Conservation (phyloP, 257 asterid species). For the Lithospermum erythrorhizon region DNA sequence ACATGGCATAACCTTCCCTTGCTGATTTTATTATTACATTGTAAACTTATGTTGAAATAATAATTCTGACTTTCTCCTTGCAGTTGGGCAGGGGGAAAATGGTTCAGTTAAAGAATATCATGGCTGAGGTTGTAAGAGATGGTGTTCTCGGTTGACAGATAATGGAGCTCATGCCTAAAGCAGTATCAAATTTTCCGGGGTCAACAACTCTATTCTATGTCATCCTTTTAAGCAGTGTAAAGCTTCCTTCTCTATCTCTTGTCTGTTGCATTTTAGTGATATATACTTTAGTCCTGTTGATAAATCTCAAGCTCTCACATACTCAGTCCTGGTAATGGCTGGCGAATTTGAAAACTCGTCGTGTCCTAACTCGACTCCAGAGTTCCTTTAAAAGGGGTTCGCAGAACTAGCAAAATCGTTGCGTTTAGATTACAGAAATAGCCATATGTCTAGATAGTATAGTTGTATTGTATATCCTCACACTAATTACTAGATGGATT, state of each 20-base stretch:
- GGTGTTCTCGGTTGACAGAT: conserved; percentile 33
- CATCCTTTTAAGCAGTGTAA: background rate
- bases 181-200: background rate
- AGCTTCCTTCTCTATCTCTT: background rate
- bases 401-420: background rate
- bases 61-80: conserved; percentile 13
- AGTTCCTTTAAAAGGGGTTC: background rate
- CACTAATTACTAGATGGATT: too few relatives aligned
- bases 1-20: background rate
- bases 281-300: background rate
- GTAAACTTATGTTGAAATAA: too few relatives aligned
- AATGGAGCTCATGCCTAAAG: background rate
- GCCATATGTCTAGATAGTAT: too few relatives aligned
- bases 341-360: background rate
- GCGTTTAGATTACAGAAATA: background rate
- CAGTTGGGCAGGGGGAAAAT: conserved; percentile 69
- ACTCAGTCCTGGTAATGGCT: background rate
- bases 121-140: conserved; percentile 48
- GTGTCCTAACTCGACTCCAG: background rate
- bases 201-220: background rate
- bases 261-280: background rate
- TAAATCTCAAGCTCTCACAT: too few relatives aligned
- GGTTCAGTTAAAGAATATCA: conserved; percentile 57
- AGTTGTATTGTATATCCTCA: too few relatives aligned
- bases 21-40: background rate